These are phyloP conservation scores for Stagonosporopsis vannaccii DNA, from an alignment of 2,329 filamentous ascomycete species.

Conservation along the genomic window DNA sequence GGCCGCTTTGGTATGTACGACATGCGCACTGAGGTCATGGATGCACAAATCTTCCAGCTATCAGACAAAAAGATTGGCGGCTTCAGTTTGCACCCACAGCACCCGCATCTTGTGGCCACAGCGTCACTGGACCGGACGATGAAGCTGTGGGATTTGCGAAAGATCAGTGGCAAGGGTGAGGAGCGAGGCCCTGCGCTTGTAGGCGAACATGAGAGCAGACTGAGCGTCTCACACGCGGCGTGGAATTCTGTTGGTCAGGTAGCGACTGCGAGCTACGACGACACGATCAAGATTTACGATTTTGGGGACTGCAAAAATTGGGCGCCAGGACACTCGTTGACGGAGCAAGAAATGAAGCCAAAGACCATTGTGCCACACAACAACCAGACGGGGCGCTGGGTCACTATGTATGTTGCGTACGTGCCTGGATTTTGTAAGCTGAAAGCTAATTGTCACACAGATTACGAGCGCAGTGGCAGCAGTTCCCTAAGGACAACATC, in stretches of 20 bases:
- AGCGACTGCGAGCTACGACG: constrained; percentile 92
- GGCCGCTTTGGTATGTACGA: constrained; percentile 85
- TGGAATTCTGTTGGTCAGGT: constrained; percentile 87
- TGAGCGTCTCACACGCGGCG: constrained; percentile 91
- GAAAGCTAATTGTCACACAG: constrained; percentile 45
- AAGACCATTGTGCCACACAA: constrained; percentile 78
- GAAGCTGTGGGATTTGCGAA: constrained; percentile 91
- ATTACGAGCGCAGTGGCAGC: constrained; percentile 88
- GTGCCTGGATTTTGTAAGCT: neutral
- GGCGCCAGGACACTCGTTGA: constrained; percentile 66
- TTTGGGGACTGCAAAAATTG: constrained; percentile 61
- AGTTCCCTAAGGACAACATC: constrained; percentile 75
- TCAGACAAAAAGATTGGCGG: constrained; percentile 96
- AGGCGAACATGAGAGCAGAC: constrained; percentile 79
- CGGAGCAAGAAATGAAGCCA: constrained; percentile 71
- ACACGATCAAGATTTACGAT: constrained; percentile 91
- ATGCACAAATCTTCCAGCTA: constrained; percentile 74
- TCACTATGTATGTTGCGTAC: constrained; percentile 70
- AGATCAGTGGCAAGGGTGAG: constrained; percentile 71
- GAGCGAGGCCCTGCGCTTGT: constrained; percentile 71
- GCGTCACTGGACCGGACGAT: constrained; percentile 88
- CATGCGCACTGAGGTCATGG: constrained; percentile 64
- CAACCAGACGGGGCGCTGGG: constrained; percentile 94
- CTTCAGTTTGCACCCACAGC: constrained; percentile 81
- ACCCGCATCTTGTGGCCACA: constrained; percentile 84